Evolutionary conservation across 768 basidiomycete species (phyloP).

Genomic region (Lactarius sp.): DNA sequence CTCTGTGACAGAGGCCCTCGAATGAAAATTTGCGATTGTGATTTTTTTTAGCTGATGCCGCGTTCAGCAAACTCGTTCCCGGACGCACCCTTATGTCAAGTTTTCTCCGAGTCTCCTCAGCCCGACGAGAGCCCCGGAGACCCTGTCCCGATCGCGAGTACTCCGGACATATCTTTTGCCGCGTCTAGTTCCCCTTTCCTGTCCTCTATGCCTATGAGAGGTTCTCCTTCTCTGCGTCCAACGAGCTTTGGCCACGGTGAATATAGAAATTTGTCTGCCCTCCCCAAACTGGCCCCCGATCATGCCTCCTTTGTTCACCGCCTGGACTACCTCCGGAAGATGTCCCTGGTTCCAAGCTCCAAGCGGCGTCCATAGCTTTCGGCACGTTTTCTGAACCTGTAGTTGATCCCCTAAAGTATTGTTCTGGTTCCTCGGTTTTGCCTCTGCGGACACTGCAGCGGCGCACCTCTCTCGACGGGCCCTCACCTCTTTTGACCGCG

Average conservation of each 20-base stretch:
- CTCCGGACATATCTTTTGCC: constrained; percentile 16
- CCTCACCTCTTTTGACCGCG: too few relatives aligned
- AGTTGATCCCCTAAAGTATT: neutral
- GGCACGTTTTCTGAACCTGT: neutral
- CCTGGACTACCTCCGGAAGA: constrained; percentile 1
- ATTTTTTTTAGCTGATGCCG: too few relatives aligned
- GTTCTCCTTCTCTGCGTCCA: neutral
- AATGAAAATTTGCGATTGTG: too few relatives aligned
- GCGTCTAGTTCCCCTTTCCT: constrained; percentile 9
- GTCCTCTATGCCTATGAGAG: neutral
- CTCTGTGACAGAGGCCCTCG: too few relatives aligned
- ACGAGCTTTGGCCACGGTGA: neutral
- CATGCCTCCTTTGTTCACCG: neutral
- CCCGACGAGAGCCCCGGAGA: neutral
- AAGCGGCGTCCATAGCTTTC: neutral
- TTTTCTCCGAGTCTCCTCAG: neutral
- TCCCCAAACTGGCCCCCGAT: neutral
- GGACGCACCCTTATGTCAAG: too few relatives aligned
- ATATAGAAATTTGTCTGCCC: neutral
- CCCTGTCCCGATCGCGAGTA: constrained; percentile 3
- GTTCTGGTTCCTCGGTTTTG: neutral
- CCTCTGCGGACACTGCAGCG: neutral
- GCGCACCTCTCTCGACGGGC: neutral
- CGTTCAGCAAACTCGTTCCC: too few relatives aligned
- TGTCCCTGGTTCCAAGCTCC: neutral